Base-by-base conservation (phyloP, 345 rosid genomes). In the Clausena lansium region DNA sequence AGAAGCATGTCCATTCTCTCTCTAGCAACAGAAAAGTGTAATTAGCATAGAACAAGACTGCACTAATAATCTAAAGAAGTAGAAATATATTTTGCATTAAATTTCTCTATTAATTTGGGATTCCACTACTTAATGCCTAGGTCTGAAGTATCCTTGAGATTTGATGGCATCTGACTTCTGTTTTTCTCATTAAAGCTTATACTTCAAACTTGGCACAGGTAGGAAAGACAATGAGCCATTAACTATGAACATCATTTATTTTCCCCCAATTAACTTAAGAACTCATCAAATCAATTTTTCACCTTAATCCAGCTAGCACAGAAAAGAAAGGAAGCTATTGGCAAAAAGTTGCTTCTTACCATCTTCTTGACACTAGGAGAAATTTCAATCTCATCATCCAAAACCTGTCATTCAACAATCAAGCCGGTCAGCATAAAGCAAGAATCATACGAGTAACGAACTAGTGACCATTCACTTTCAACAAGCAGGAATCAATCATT, bases 301-400 rank as follows among this genome's bases (percentile, higher is more conserved):
- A n/a, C 9, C 69, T 22, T 65, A 35, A 70, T 52, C 19, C 27
- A 20, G 39, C 32, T 3, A 38, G 45, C 25, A 61, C 19, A 67
- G 14, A 28, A 45, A 17, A 24, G 50, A 50, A 45, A 68, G 13
- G 36, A 28, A 74, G 62, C 28, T 39, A 19, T 67, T 15, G 30
- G 35, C 15, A 76, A 79, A 33, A 66, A 68, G 24, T 30, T 33
- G 9, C 24, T 35, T 62, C 79, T 85, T 87, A 92, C 99, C 94
- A 92, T 79, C 87, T 85, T 92, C 82, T 95, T 95, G 65, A 78
- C 81, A 68, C 76, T 75, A 39, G 94, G 88, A 47, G 90, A 84
- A 66, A 75, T 80, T 50, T 84, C 84, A 67, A 41, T 30, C 25
- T 81, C 85, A 64, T 77, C 84, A 75, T 82, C 86, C 22, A 82